Evolutionary conservation across 2,329 filamentous ascomycete species (phyloP), one percentile per base, ranked within the genome.

Genomic region (Didymella pomorum): DNA sequence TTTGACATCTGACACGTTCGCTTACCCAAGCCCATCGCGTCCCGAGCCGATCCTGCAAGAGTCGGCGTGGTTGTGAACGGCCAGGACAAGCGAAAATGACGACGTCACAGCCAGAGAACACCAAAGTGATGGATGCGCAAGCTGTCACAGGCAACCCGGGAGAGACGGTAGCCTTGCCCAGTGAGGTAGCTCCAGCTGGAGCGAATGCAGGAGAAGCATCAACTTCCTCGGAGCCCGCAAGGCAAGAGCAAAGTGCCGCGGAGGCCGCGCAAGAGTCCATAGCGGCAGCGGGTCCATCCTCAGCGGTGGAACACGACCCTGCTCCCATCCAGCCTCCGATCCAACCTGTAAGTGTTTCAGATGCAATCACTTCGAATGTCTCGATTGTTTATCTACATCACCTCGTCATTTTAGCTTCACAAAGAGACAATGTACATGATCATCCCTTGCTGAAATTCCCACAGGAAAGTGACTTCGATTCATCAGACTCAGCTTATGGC

Each of bases 401-500:
- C n/a, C n/a, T n/a, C n/a, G n/a, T n/a, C n/a, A n/a, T n/a, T n/a
- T n/a, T n/a, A n/a, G n/a, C n/a, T n/a, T n/a, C 16, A n/a, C 14
- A n/a, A n/a, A 16, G 18, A n/a, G 16, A 35, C 16, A 5, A n/a
- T n/a, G 4, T 6, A 2, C n/a, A n/a, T n/a, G n/a, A n/a, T 3
- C 16, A 29, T 25, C 5, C 14, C 6, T n/a, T 42, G 25, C 50
- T 54, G 16, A 58, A 18, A 16, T 44, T n/a, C 33, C 39, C 9
- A 21, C 37, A 44, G 53, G 57, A 56, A 12, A 49, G 41, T 8
- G 62, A 63, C 29, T 56, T 52, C 35, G 60, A 67, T 14, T 67
- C 67, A 31, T 58, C 62, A 16, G 71, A 73, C 49, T 72, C 67
- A 6, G 66, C 68, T 4, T 69, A 67, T 49, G 65, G 64, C 18